Base-by-base conservation (phyloP, 208 protist species). In the Herpetomonas tarakana region DNA sequence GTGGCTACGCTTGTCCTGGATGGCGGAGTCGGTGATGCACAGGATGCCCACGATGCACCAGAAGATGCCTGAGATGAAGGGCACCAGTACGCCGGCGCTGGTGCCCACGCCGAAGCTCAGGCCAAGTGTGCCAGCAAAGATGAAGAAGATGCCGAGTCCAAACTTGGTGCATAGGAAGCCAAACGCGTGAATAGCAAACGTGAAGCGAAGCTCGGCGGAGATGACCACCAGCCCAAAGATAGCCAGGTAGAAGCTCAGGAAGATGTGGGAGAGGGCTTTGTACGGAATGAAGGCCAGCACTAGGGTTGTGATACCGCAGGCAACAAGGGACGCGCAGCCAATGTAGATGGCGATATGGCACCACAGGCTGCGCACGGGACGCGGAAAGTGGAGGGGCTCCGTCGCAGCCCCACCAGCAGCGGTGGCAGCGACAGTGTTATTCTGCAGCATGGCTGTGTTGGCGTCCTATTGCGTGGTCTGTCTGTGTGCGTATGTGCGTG, bases 91-190 rank as follows among this genome's bases (percentile, higher is more conserved):
- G 21, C 31, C 66, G 2, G 66, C 62, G 26, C 47, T 55, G 30
- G 25, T 55, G 47, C 59, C 51, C 21, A 77, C 54, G 28, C 77
- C 74, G 45, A 84, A 74, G 1, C 68, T 76, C 49, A 84, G 65
- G 53, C 77, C 77, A 2, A 84, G 69, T 21, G 77, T 84, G 12
- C 77, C 77, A 3, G 62, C 72, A 52, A 84, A 84, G 44, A 76
- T 60, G 21, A 84, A 84, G 54, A 78, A 77, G 26, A 71, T 27
- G 0, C 58, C 73, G 26, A 74, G 25, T 9, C 77, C 77, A n/a
- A 49, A 56, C 31, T 71, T 61, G 21, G 68, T 65, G 56, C 61
- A 66, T 6, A 74, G 46, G 50, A 84, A 65, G 50, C 73, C 77
- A 38, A 80, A 80, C 21, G 56, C 30, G 3, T 59, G 19, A 24